A percentile compares a stretch with the other conserved stretches of the same genome.
These are phyloP conservation scores for Paramecium caudatum DNA, from an alignment of 73 alveolate species.

Conservation along the genomic window DNA sequence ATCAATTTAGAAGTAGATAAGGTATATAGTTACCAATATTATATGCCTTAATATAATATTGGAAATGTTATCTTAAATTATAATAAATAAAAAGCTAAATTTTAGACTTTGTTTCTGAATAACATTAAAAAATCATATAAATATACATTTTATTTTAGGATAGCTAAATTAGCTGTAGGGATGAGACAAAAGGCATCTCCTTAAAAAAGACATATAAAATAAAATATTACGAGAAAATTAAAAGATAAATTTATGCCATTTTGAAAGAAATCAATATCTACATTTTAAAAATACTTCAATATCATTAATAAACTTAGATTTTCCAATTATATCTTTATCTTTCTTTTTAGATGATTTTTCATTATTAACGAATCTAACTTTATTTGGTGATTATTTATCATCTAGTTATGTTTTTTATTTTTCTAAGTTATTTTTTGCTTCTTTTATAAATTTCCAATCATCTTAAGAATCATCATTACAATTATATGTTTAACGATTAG, in stretches of 20 bases:
- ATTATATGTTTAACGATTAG: background rate
- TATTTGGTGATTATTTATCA: constrained; percentile 56
- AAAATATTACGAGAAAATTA: background rate
- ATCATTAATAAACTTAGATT: constrained; percentile 11
- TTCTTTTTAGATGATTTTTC: constrained; percentile 21
- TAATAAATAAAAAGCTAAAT: constrained; percentile 22
- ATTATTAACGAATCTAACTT: constrained; percentile 65
- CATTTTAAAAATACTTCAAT: constrained; percentile 30
- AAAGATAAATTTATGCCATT: background rate
- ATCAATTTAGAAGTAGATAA: constrained; percentile 18
- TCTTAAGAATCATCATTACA: constrained; percentile 52
- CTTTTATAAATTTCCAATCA: constrained; percentile 55
- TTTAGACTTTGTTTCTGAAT: background rate
- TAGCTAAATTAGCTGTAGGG: constrained; percentile 31
- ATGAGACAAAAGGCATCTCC: background rate
- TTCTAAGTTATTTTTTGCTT: constrained; percentile 54
- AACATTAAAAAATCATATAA: constrained; percentile 2
- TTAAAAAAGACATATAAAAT: background rate
- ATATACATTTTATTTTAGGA: constrained; percentile 1
- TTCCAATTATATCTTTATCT: background rate
- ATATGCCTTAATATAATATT: constrained; percentile 20
- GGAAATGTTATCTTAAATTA: background rate
- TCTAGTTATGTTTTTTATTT: constrained; percentile 52
- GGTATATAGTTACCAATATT: background rate
- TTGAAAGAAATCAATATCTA: constrained; percentile 7